These are phyloP conservation scores for Microcera coccophila DNA, from an alignment of 2,329 filamentous ascomycete genomes.

Conservation along the genomic window DNA sequence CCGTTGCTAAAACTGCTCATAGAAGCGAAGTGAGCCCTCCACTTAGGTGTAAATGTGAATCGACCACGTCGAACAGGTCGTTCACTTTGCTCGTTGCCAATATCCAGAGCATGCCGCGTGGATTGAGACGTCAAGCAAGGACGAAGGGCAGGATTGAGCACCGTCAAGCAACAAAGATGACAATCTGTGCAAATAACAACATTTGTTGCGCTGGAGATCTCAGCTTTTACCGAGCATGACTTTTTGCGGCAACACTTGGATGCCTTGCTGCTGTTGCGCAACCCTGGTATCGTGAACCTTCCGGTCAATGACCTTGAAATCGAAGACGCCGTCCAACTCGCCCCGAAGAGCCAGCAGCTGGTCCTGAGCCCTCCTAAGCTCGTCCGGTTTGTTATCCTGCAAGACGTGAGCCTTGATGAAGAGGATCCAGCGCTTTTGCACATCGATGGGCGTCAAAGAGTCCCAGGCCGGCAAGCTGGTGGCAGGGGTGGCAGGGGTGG, in stretches of 20 bases:
- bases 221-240: slow-evolving; percentile 33
- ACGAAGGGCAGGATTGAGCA: neutral
- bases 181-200: no score
- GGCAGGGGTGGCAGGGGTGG: slow-evolving; percentile 14
- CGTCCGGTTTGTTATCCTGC: slow-evolving; percentile 56
- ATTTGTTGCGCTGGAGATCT: no score
- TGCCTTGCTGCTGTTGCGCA: slow-evolving; percentile 35
- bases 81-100: no score
- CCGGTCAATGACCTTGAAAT: slow-evolving; percentile 50
- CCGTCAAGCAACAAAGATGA: slow-evolving; percentile 1
- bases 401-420: slow-evolving; percentile 50
- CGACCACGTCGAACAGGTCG: no score
- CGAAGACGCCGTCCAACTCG: slow-evolving; percentile 50
- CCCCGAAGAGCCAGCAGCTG: slow-evolving; percentile 44
- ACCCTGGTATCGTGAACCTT: slow-evolving; percentile 51
- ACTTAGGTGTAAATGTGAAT: no score
- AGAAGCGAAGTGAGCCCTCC: no score
- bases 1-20: no score
- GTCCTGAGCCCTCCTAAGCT: slow-evolving; percentile 53
- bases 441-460: slow-evolving; percentile 45
- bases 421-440: slow-evolving; percentile 52
- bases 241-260: slow-evolving; percentile 38
- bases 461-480: slow-evolving; percentile 44
- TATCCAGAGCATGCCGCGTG: no score
- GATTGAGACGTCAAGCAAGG: neutral